Conservation (phyloP, 225 moss, liverwort and hornwort species). For the Antitrichia curtipendula region DNA sequence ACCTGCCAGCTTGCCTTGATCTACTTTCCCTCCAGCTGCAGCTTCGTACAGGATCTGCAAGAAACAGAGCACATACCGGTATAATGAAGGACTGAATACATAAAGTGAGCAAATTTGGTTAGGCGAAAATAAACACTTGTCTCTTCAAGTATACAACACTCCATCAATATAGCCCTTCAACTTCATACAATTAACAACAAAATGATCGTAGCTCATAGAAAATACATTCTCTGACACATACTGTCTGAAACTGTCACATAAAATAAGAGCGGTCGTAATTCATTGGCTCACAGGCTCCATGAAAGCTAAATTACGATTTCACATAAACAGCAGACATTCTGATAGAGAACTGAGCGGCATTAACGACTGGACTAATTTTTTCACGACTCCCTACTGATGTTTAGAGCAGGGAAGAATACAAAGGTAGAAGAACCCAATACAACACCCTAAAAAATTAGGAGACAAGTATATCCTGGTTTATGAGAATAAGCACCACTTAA, state of each 20-base stretch:
- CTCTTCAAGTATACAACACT: not conserved
- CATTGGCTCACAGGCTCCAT: not conserved
- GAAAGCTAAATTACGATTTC: not conserved
- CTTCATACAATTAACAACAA: not conserved
- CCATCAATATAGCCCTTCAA: not conserved
- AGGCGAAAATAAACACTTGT: not conserved
- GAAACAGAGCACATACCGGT: not conserved
- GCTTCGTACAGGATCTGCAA: slow-evolving; percentile 24
- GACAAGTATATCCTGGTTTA: not conserved
- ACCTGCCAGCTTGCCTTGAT: slow-evolving; percentile 32
- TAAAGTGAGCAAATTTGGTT: not conserved
- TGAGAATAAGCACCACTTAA: not conserved
- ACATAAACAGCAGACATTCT: not conserved
- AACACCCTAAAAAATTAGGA: not conserved
- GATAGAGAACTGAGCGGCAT: not conserved
- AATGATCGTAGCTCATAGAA: not conserved
- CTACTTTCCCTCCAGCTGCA: slow-evolving; percentile 29
- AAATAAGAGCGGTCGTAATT: not conserved
- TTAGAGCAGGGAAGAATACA: not conserved
- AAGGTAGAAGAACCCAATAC: not conserved
- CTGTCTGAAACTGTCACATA: not conserved
- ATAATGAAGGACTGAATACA: not conserved
- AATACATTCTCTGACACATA: not conserved
- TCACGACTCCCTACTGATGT: not conserved
- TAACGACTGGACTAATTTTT: not conserved